A percentile compares a stretch with the other conserved stretches of the same genome.
Evolutionary conservation across 1,284 basidiomycete genomes (phyloP).

Genomic region (Ustilago bromivora): DNA sequence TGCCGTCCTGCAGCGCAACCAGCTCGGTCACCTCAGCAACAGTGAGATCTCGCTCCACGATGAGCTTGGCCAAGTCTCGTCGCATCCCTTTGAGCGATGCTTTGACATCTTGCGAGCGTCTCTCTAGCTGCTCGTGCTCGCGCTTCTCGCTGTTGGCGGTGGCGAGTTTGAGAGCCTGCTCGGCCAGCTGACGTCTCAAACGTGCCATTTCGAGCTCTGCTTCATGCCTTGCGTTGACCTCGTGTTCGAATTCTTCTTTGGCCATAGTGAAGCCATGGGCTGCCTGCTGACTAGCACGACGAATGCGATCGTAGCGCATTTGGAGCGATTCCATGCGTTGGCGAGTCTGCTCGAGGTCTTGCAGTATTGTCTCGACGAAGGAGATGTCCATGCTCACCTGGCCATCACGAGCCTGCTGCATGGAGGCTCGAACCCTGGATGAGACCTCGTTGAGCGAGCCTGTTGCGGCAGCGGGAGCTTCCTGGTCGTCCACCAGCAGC

Average conservation of each 20-base stretch:
- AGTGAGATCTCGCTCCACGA: constrained; percentile 88
- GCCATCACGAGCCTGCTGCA: constrained; percentile 76
- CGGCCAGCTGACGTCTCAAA: constrained; percentile 84
- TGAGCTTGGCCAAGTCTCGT: constrained; percentile 85
- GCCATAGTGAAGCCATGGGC: constrained; percentile 91
- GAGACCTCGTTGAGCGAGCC: constrained; percentile 57
- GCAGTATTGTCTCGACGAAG: constrained; percentile 80
- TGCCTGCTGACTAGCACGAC: constrained; percentile 85
- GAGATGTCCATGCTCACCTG: constrained; percentile 78
- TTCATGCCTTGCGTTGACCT: constrained; percentile 85
- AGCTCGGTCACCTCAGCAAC: constrained; percentile 94
- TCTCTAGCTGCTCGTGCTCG: constrained; percentile 81
- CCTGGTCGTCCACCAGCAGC: constrained; percentile 28
- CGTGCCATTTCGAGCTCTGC: constrained; percentile 90
- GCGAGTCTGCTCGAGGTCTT: constrained; percentile 78
- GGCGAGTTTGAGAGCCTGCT: constrained; percentile 87
- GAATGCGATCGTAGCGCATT: constrained; percentile 82
- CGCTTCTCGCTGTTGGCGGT: constrained; percentile 79
- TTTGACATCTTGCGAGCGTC: constrained; percentile 82
- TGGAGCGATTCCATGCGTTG: constrained; percentile 79
- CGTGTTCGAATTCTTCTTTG: constrained; percentile 90
- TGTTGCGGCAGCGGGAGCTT: constrained; percentile 2
- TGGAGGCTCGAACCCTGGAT: constrained; percentile 76
- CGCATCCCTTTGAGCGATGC: constrained; percentile 83
- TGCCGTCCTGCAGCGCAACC: constrained; percentile 76